Percentiles rank a stretch among this genome's conserved stretches.
phyloP scores from a whole-genome alignment of 371 early-diverging fungal species.

The Apophysomyces ossiformis region DNA sequence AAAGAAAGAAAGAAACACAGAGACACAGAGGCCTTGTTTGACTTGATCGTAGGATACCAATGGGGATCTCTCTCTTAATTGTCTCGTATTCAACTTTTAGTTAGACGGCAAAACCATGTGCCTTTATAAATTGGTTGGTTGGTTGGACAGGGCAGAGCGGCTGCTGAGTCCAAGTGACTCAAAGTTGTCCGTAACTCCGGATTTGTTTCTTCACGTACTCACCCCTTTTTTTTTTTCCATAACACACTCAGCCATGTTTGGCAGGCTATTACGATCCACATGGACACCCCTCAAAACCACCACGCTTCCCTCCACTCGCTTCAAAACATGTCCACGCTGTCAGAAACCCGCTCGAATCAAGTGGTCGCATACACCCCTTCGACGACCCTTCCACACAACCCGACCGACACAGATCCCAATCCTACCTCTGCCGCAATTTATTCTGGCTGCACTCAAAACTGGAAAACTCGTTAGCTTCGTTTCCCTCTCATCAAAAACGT shows the following conservation, averaged over 20 bases:
- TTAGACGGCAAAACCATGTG: no score
- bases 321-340: not conserved
- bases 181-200: not conserved
- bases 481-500: conserved; percentile 51
- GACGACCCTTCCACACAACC: conserved; percentile 37
- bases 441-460: conserved; percentile 40
- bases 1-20: no score
- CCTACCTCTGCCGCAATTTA: conserved; percentile 44
- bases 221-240: not conserved
- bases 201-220: not conserved
- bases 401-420: conserved; percentile 36
- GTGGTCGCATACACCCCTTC: not conserved
- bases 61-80: no score
- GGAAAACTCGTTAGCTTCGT: conserved; percentile 53
- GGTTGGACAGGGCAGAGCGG: no score
- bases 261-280: not conserved
- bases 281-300: not conserved
- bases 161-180: not conserved
- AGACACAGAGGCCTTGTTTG: no score
- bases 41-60: no score
- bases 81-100: no score
- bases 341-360: not conserved
- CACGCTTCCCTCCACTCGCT: not conserved
- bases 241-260: not conserved
- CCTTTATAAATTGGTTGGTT: no score